These are phyloP conservation scores for Euphorbia peplus DNA, from an alignment of 345 rosid species.

Conservation along the genomic window DNA sequence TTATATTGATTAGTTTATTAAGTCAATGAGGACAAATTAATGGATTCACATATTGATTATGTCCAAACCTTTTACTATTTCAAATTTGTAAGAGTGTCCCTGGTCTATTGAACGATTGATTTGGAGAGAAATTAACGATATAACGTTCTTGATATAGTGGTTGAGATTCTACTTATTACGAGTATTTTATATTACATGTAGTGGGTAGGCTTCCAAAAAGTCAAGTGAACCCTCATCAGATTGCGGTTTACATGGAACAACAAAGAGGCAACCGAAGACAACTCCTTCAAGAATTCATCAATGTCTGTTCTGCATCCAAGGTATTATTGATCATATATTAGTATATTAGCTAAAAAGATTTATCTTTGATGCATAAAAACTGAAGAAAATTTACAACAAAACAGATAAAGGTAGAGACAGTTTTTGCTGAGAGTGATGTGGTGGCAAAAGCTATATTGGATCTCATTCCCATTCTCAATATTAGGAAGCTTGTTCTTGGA, in stretches of 20 bases:
- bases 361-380: neutral
- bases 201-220: constrained; percentile 68
- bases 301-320: constrained; percentile 50
- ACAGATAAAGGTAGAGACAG: constrained; percentile 69
- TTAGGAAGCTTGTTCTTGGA: constrained; percentile 77
- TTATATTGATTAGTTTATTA: too few relatives aligned
- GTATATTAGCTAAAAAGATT: too few relatives aligned
- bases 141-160: too few relatives aligned
- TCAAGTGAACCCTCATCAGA: constrained; percentile 56
- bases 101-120: too few relatives aligned
- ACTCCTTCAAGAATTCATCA: constrained; percentile 48
- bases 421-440: constrained; percentile 68
- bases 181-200: too few relatives aligned
- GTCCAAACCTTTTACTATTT: too few relatives aligned
- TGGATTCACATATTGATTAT: too few relatives aligned
- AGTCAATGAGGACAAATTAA: too few relatives aligned
- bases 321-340: too few relatives aligned
- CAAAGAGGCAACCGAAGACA: constrained; percentile 59
- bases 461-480: constrained; percentile 65
- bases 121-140: too few relatives aligned
- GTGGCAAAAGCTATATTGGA: constrained; percentile 67
- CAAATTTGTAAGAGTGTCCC: too few relatives aligned
- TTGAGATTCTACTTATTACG: too few relatives aligned
- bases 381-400: neutral
- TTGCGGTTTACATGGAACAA: constrained; percentile 53